Evolutionary conservation across 2,329 filamentous ascomycete species (phyloP).

Genomic region (Hymenoscyphus salicellus): DNA sequence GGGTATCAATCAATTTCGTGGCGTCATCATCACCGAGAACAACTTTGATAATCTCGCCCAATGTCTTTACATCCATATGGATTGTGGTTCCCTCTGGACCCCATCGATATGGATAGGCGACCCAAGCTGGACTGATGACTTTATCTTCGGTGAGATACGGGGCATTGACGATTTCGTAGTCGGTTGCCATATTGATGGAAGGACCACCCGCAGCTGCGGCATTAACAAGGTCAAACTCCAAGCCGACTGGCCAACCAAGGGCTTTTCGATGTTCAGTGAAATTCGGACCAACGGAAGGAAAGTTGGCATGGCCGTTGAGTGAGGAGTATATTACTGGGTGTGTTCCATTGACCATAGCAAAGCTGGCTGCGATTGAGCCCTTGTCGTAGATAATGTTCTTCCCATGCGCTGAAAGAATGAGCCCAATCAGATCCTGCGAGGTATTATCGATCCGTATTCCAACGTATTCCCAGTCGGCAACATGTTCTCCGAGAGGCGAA

Average conservation of each 20-base stretch:
- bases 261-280: slow-evolving; percentile 22
- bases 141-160: slow-evolving; percentile 22
- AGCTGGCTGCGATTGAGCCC: slow-evolving; percentile 12
- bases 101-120: slow-evolving; percentile 27
- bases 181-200: slow-evolving; percentile 14
- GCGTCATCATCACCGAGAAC: slow-evolving; percentile 16
- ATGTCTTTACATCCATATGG: slow-evolving; percentile 22
- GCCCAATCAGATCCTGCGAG: slow-evolving; percentile 22
- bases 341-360: slow-evolving; percentile 19
- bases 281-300: slow-evolving; percentile 20
- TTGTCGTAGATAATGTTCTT: slow-evolving; percentile 23
- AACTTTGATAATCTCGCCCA: slow-evolving; percentile 22
- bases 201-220: slow-evolving; percentile 20
- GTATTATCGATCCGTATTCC: slow-evolving; percentile 24
- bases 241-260: slow-evolving; percentile 21
- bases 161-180: slow-evolving; percentile 22
- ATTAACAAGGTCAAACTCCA: slow-evolving; percentile 26
- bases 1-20: slow-evolving; percentile 16
- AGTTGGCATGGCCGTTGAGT: slow-evolving; percentile 29
- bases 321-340: slow-evolving; percentile 26
- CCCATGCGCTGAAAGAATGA: slow-evolving; percentile 23
- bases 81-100: slow-evolving; percentile 26
- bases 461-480: slow-evolving; percentile 26
- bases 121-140: slow-evolving; percentile 23
- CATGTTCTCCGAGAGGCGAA: slow-evolving; percentile 25